Percentiles rank a stretch among this genome's conserved stretches.
These are phyloP conservation scores for Keithomyces neogunnii DNA, from an alignment of 2,329 filamentous ascomycete genomes.

Conservation along the genomic window DNA sequence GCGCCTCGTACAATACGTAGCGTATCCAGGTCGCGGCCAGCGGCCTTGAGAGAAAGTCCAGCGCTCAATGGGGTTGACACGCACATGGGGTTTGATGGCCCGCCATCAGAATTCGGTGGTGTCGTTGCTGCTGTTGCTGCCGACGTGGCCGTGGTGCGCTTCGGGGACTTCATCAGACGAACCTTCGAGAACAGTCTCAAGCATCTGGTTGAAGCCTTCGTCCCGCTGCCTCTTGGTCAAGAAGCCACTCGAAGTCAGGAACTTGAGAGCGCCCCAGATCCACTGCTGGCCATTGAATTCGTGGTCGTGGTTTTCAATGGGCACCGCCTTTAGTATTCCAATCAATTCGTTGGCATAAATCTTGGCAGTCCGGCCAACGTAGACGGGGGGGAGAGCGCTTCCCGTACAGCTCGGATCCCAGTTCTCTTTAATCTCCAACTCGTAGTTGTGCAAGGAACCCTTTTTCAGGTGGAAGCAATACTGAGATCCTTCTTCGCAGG, in stretches of 20 bases:
- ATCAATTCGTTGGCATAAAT: slow-evolving; percentile 5
- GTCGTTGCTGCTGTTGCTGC: not conserved
- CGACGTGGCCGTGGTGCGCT: not conserved
- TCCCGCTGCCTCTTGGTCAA: slow-evolving; percentile 7
- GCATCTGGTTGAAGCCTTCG: slow-evolving; percentile 9
- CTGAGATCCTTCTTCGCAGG: slow-evolving; percentile 5
- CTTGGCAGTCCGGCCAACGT: slow-evolving; percentile 7
- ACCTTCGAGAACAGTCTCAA: slow-evolving; percentile 10
- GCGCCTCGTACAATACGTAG: not conserved
- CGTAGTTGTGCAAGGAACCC: slow-evolving; percentile 1
- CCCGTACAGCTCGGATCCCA: slow-evolving; percentile 9
- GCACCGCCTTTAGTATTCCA: slow-evolving; percentile 5
- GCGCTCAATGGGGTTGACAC: too few relatives aligned
- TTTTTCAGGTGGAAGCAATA: slow-evolving; percentile 8
- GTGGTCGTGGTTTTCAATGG: slow-evolving; percentile 7
- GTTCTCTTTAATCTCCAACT: slow-evolving; percentile 8
- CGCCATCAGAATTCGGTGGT: not conserved
- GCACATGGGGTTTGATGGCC: too few relatives aligned
- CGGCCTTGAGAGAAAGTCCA: not conserved
- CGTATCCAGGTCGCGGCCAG: not conserved
- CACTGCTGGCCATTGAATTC: slow-evolving; percentile 11
- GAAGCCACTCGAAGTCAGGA: slow-evolving; percentile 4
- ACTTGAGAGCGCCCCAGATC: slow-evolving; percentile 8
- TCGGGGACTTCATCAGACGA: slow-evolving; percentile 9
- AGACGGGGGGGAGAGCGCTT: slow-evolving; percentile 8